Conservation (phyloP, 805 yeast genomes). For the Lipomyces yamanashiensis region DNA sequence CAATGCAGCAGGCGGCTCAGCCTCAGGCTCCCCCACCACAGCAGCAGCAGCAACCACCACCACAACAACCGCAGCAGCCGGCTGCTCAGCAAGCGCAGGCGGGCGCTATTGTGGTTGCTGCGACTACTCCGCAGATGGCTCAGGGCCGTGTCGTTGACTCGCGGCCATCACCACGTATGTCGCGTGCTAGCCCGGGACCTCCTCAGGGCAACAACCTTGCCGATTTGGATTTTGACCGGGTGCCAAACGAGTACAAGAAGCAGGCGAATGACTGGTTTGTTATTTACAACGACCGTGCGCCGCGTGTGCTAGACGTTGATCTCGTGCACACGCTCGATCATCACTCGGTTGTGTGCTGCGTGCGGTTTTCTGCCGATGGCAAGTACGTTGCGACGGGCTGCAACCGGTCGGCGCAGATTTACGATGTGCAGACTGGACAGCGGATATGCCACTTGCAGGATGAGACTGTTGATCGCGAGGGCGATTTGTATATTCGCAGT, state of each 20-base stretch:
- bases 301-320: conserved; percentile 77
- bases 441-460: conserved; percentile 84
- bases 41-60: conserved; percentile 18
- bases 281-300: conserved; percentile 86
- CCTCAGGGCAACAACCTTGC: conserved; percentile 45
- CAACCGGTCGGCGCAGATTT: conserved; percentile 93
- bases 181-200: conserved; percentile 36
- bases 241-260: conserved; percentile 77
- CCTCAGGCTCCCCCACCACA: conserved; percentile 1
- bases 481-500: conserved; percentile 90
- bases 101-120: conserved; percentile 18
- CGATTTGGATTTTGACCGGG: conserved; percentile 78
- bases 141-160: conserved; percentile 26
- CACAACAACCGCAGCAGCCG: conserved; percentile 4
- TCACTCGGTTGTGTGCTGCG: conserved; percentile 95
- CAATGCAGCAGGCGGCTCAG: conserved; percentile 17
- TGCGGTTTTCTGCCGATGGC: conserved; percentile 88
- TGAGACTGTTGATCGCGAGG: conserved; percentile 69
- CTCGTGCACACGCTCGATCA: conserved; percentile 89
- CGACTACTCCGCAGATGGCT: conserved; percentile 31
- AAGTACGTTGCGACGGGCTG: conserved; percentile 95
- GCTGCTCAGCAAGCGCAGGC: conserved; percentile 15
- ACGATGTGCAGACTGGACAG: conserved; percentile 89
- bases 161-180: conserved; percentile 29
- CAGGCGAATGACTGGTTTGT: conserved; percentile 84